Percentiles rank a stretch among this genome's conserved stretches.
Conservation (phyloP, 371 early-diverging fungal species). For the Mucor circinelloides region DNA sequence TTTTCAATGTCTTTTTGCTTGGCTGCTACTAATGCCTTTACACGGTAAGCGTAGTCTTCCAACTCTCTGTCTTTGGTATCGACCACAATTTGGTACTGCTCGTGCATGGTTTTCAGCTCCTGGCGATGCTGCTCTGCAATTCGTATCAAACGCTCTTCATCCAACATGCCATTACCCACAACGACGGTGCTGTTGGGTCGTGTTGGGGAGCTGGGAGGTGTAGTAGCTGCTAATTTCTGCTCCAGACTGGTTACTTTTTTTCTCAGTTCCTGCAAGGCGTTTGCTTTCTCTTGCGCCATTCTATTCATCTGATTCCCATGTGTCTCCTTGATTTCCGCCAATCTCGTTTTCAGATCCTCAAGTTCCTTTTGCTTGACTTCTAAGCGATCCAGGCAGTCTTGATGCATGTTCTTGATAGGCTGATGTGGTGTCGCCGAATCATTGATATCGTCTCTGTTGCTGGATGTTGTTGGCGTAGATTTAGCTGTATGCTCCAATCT, state of each 20-base stretch:
- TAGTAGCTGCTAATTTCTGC: not conserved
- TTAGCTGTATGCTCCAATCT: slow-evolving; percentile 37
- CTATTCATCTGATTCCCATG: slow-evolving; percentile 35
- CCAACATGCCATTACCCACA: not conserved
- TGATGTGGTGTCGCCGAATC: not conserved
- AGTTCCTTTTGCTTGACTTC: slow-evolving; percentile 33
- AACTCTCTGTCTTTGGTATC: slow-evolving; percentile 43
- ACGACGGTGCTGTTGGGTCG: not conserved
- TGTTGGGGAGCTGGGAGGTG: slow-evolving; percentile 3
- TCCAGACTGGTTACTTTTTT: slow-evolving; percentile 16
- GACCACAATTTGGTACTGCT: slow-evolving; percentile 39
- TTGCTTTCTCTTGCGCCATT: slow-evolving; percentile 40
- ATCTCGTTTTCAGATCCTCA: slow-evolving; percentile 29
- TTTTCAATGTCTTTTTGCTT: slow-evolving; percentile 41
- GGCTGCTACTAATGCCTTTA: slow-evolving; percentile 42
- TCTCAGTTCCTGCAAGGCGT: slow-evolving; percentile 19
- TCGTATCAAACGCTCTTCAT: slow-evolving; percentile 20
- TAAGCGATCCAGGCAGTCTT: slow-evolving; percentile 24
- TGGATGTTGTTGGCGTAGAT: slow-evolving; percentile 14
- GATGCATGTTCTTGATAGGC: slow-evolving; percentile 16
- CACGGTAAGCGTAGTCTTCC: slow-evolving; percentile 45
- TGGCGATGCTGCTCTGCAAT: slow-evolving; percentile 41
- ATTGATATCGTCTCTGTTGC: slow-evolving; percentile 16
- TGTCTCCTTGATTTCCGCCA: slow-evolving; percentile 28
- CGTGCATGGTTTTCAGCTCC: slow-evolving; percentile 36